These are phyloP conservation scores for Coleophoma crateriformis DNA, from an alignment of 2,329 filamentous ascomycete genomes.

Conservation along the genomic window DNA sequence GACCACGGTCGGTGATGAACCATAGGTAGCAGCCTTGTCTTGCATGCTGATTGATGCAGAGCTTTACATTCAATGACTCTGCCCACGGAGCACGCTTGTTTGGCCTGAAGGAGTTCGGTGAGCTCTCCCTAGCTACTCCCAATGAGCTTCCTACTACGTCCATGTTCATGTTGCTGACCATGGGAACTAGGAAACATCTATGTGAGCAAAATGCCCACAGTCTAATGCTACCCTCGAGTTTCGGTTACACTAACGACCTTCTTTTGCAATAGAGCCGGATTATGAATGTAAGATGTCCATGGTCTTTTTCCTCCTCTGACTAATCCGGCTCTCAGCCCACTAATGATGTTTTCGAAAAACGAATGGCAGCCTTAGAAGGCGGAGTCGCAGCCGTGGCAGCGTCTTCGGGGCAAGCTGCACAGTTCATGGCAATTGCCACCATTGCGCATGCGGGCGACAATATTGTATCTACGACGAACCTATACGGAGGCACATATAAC, in stretches of 20 bases:
- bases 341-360: constrained; percentile 93
- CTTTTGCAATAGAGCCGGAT: constrained; percentile 57
- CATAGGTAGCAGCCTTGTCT: background rate
- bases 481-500: constrained; percentile 96
- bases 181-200: constrained; percentile 68
- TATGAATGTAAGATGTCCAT: constrained; percentile 52
- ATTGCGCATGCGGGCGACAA: constrained; percentile 89
- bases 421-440: constrained; percentile 83
- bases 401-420: constrained; percentile 81
- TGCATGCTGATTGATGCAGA: constrained; percentile 41
- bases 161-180: background rate
- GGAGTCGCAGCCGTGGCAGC: constrained; percentile 82
- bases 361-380: constrained; percentile 91
- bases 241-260: no score
- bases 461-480: constrained; percentile 83
- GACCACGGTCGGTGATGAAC: constrained; percentile 52
- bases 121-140: background rate
- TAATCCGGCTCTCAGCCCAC: constrained; percentile 59
- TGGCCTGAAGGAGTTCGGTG: constrained; percentile 87
- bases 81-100: constrained; percentile 93
- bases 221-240: no score
- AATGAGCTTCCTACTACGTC: background rate
- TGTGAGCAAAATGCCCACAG: constrained; percentile 12
- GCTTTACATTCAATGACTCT: constrained; percentile 91
- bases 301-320: background rate